Evolutionary conservation across 2,329 filamentous ascomycete genomes (phyloP).

Genomic region (Aspergillus oerlinghausenensis): DNA sequence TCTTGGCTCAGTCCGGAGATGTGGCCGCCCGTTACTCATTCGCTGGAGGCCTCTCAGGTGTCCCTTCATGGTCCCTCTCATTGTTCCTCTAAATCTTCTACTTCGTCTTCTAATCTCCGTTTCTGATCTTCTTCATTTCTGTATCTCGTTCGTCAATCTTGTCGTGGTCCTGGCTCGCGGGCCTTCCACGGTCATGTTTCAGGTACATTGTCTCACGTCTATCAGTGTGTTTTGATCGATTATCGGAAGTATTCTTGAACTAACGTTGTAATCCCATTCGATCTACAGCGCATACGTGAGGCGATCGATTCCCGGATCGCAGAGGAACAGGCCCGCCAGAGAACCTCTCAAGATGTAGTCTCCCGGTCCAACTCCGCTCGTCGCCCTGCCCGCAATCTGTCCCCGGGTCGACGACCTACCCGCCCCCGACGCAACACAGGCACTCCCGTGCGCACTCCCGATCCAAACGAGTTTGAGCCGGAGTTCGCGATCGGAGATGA

Average conservation of each 20-base stretch:
- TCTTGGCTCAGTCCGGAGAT: slow-evolving; percentile 15
- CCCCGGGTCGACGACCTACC: slow-evolving; percentile 25
- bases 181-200: slow-evolving; percentile 28
- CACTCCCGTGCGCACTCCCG: slow-evolving; percentile 57
- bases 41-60: background rate
- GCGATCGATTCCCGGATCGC: slow-evolving; percentile 83
- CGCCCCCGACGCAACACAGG: slow-evolving; percentile 33
- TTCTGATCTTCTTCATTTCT: slow-evolving; percentile 9
- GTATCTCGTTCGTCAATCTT: slow-evolving; percentile 9
- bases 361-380: slow-evolving; percentile 43
- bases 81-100: slow-evolving; percentile 8
- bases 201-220: slow-evolving; percentile 18
- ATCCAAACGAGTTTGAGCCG: slow-evolving; percentile 81
- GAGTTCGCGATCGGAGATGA: slow-evolving; percentile 85
- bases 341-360: slow-evolving; percentile 42
- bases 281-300: slow-evolving; percentile 67
- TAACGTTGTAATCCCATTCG: background rate
- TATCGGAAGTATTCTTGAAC: slow-evolving; percentile 1
- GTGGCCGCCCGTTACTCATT: slow-evolving; percentile 17
- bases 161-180: slow-evolving; percentile 16
- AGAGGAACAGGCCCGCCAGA: slow-evolving; percentile 82
- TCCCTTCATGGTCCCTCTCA: slow-evolving; percentile 4
- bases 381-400: slow-evolving; percentile 30
- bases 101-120: slow-evolving; percentile 7
- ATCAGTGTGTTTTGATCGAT: background rate